Evolutionary conservation across 495 filamentous ascomycete species (phyloP).

Genomic region (Penicillium verhagenii): DNA sequence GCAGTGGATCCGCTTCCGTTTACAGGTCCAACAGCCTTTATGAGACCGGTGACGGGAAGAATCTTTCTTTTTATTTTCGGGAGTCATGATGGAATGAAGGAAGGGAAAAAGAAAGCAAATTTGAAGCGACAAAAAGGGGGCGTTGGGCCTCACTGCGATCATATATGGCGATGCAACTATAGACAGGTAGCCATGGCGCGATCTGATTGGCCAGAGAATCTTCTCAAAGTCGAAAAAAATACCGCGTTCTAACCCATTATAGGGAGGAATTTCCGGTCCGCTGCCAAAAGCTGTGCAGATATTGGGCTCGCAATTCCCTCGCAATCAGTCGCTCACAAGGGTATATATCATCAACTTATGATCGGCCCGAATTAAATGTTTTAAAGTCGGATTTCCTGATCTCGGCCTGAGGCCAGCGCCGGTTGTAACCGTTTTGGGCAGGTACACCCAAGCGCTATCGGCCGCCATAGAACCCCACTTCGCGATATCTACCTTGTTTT

Average conservation of each 20-base stretch:
- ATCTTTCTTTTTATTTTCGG: constrained; percentile 16
- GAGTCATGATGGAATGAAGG: constrained; percentile 9
- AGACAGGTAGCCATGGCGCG: background rate
- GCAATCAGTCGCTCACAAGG: constrained; percentile 2
- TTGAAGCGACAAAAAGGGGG: background rate
- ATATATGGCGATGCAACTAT: constrained; percentile 13
- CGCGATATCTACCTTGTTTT: background rate
- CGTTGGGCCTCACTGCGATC: constrained; percentile 1
- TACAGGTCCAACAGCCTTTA: constrained; percentile 35
- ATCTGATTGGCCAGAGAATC: constrained; percentile 28
- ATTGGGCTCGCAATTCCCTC: constrained; percentile 23
- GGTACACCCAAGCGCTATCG: constrained; percentile 23
- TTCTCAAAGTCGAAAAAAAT: constrained; percentile 25
- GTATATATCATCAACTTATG: background rate
- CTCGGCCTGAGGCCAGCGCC: background rate
- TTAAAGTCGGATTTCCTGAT: background rate
- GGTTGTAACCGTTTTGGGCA: constrained; percentile 16
- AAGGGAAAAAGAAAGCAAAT: constrained; percentile 1
- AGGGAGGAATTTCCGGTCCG: constrained; percentile 17
- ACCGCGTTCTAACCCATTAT: constrained; percentile 17
- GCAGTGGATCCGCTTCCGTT: constrained; percentile 28
- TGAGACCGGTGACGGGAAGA: constrained; percentile 23
- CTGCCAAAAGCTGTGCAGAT: constrained; percentile 5
- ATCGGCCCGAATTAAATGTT: constrained; percentile 7
- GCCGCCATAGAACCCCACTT: constrained; percentile 3